Base-by-base conservation (phyloP, 2,329 filamentous ascomycete species). In the Colletotrichum lentis region DNA sequence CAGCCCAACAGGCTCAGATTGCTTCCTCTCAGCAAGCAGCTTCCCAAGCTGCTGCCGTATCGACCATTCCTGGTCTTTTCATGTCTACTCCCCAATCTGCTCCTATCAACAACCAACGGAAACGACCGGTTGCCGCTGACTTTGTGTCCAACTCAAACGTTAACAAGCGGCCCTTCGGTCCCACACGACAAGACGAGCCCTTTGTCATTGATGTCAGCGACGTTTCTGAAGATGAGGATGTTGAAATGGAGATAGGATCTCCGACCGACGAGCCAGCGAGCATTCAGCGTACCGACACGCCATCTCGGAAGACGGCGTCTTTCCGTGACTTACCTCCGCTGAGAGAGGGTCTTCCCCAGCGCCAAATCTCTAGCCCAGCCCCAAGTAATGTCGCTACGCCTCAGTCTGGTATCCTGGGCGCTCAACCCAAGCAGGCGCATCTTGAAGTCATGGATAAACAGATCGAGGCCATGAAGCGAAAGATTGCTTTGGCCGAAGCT, bases 121-220 rank as follows among this genome's bases (percentile, higher is more conserved):
- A 85, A 70, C 77, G 81, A 5, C 81, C 80, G 3, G 86, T 91
- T 47, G 90, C 92, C 14, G 86, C 90, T 5, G 91, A 94, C 74
- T 90, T 91, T 70, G 88, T 91, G 69, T 85, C 87, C n/a, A 81
- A 83, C 22, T 79, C 82, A 0, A 75, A 79, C 16, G 73, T 75
- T 0, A 73, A 76, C 2, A 92, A 91, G 72, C 87, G 90, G 56
- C 85, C 88, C 4, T 89, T 90, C 73, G 86, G 86, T 14, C 86
- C 89, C 52, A 83, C 82, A 54, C 82, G 83, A 27, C 81, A 85
- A 59, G 84, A 90, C 27, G 84, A 88, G 57, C 85, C 85, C 3
- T 86, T 97, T 60, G 86, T 97, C 46, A 97, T 97, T 72, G 88
- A 96, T 71, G 90, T 96, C 46, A 97, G 93, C 75, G 94, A 97